Base-by-base conservation (phyloP, 371 early-diverging fungal species). In the Amoeboaphelidium protococcarum region DNA sequence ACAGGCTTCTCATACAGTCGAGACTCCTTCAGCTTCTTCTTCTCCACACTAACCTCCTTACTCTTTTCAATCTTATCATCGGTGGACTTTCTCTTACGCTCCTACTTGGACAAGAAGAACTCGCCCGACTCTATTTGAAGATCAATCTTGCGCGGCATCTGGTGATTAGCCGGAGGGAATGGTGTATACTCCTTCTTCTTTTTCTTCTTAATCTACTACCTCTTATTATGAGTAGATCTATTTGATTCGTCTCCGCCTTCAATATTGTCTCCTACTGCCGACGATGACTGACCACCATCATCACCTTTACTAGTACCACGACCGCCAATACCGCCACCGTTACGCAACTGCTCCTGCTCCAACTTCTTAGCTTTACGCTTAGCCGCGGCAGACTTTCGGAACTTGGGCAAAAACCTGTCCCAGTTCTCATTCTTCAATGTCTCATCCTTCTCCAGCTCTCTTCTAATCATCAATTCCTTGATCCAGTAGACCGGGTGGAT, bases 401-500 rank as follows among this genome's bases (percentile, higher is more conserved):
- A 90, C 51, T 91, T 71, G 4, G 99, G 99, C 45, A 98, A 66
- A 67, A 94, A 98, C 45, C 97, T 71, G 50, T 94, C 95, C 99
- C 99, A 99, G 20, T 78, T 78, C 60, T 96, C 98, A 31, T 77
- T 71, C 40, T 85, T 84, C 50, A 94, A 68, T 48, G 81, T 84
- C 0, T 83, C 82, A 64, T 98, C 98, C 58, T 91, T 91, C 24
- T 84, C 85, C 25, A 99, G 65, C 58, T 99, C 96, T 46, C 90
- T 77, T 55, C 90, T 89, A 58, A 97, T 90, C 92, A 99, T 96
- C 31, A 98, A 63, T 65, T 88, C 87, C 79, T 98, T 98, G 63
- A 99, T 94, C 59, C 96, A 89, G 64, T 96, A 98, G 52, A 98
- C 88, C 16, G 99, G 99, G 60, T 99, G 99, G 25, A 97, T 69